Evolutionary conservation across 108 stramenopile species (phyloP), one percentile per base, ranked within the genome.

Genomic region (Discostella stelligeroides): DNA sequence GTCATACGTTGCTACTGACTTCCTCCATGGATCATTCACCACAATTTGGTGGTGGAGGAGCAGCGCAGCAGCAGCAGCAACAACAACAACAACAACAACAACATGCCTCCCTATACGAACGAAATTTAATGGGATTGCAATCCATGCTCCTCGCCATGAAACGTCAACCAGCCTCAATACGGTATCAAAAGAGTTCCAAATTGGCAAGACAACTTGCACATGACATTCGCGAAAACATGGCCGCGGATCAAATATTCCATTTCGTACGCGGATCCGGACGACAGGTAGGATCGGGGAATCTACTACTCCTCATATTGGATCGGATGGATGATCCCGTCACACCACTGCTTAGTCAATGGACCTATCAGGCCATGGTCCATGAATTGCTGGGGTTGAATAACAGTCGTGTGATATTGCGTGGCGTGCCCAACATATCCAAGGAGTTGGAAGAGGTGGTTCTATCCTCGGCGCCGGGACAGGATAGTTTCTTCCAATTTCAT

Each of bases 351-450:
- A 86, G 82, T 68, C 99, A 99, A 77, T 99, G 99, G 99, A 99
- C 99, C 6, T 99, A 99, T 76, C 99, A 99, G 71, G 99, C 99
- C 61, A 99, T 99, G 99, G 98, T 99, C 1, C 99, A 99, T 67
- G 99, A 99, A 85, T 81, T 98, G 34, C 48, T 99, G 56, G 99
- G 99, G 25, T 73, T 99, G 50, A 97, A 97, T 53, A 96, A 97
- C 78, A 97, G 97, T 73, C 88, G 98, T 8, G 98, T 98, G 47
- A 82, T 93, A 14, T 84, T 99, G 43, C 86, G 92, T 30, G 94
- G 92, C 11, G 98, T 94, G 43, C 97, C 98, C 1, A 98, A 95
- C 58, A 81, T 97, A 20, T 72, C 91, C 43, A 85, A 91, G 51
- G 97, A 99, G 76, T 85, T 98, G 66, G 96, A 98, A 59, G 99